A percentile compares a stretch with the other conserved stretches of the same genome.
These are phyloP conservation scores for Claviceps monticola DNA, from an alignment of 2,329 filamentous ascomycete species.

Conservation along the genomic window DNA sequence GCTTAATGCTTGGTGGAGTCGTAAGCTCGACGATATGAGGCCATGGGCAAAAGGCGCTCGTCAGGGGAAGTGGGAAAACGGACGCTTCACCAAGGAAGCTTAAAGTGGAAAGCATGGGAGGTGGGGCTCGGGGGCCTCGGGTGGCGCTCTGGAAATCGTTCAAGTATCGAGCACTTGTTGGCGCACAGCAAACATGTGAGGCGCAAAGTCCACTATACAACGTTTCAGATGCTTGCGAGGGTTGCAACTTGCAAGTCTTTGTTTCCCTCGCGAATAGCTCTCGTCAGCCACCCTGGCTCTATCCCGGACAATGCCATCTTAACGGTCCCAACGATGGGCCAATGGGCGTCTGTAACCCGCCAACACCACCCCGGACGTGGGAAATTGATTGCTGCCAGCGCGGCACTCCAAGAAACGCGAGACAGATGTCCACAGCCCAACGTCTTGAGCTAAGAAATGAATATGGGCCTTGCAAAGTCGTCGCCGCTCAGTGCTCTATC, in stretches of 20 bases:
- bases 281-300: neutral
- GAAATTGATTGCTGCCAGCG: slow-evolving; percentile 1
- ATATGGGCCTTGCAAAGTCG: too few species aligned
- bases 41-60: neutral
- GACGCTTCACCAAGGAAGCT: neutral
- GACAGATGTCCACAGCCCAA: too few species aligned
- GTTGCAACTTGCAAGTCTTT: neutral
- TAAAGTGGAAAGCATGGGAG: neutral
- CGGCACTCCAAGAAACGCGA: neutral
- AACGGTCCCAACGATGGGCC: neutral
- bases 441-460: too few species aligned
- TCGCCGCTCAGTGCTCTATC: neutral
- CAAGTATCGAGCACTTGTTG: neutral
- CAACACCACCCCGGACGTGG: neutral
- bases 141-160: neutral
- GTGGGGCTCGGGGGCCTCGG: neutral
- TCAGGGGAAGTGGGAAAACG: slow-evolving; percentile 3
- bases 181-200: neutral
- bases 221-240: slow-evolving; percentile 2
- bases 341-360: neutral
- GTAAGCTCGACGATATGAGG: neutral
- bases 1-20: neutral
- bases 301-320: neutral
- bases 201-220: neutral
- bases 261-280: neutral